Conservation (phyloP, 441 rosid species). For the Hura crepitans region DNA sequence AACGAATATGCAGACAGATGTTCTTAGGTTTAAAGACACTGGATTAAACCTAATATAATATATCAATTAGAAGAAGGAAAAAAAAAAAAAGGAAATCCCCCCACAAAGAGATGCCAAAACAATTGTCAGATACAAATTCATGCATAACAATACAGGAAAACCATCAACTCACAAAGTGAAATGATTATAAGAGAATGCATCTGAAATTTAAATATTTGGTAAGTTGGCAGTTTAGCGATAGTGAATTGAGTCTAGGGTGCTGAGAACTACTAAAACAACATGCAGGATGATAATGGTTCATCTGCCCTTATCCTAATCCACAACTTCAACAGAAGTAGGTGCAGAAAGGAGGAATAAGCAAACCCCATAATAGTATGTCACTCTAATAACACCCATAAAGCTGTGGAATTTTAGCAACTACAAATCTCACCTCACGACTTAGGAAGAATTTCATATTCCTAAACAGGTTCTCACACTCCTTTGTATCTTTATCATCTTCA, state of each 20-base stretch:
- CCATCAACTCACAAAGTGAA: neutral
- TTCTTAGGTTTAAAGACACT: neutral
- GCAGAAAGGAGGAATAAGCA: neutral
- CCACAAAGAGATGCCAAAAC: neutral
- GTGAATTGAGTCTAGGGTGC: neutral
- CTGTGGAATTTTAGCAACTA: neutral
- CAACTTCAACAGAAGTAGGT: neutral
- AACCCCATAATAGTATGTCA: neutral
- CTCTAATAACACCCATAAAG: neutral
- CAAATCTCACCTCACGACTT: conserved; percentile 75
- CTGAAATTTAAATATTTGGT: neutral
- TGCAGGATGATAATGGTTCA: neutral
- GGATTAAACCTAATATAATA: neutral
- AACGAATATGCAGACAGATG: neutral
- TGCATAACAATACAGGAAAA: neutral
- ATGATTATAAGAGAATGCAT: neutral
- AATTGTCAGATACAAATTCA: neutral
- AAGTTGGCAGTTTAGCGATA: neutral
- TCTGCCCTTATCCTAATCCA: neutral
- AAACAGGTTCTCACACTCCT: conserved; percentile 62
- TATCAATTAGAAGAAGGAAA: no score
- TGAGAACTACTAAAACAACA: neutral
- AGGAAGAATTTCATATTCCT: conserved; percentile 66
- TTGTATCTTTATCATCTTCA: conserved; percentile 76
- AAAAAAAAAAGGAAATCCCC: neutral